Base-by-base conservation (phyloP, 352 stramenopile species). In the Globisporangium takayamanum region DNA sequence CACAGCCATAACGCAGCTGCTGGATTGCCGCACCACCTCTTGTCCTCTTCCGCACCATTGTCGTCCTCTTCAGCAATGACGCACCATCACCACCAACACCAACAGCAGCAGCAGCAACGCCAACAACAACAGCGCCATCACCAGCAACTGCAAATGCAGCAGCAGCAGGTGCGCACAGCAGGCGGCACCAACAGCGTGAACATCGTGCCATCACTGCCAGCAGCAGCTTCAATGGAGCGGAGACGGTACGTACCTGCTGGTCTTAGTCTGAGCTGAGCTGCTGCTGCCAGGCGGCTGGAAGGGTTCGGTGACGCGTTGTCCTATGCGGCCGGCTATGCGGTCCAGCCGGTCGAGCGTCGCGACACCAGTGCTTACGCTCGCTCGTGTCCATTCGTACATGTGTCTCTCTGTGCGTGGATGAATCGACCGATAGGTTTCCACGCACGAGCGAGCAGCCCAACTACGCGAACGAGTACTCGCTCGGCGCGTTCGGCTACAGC, bases 401-500 rank as follows among this genome's bases (percentile, higher is more conserved):
- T 57, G 12, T 14, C 7, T 25, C 51, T 45, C 3, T 3, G 1
- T 33, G 28, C 5, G 2, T 33, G 28, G 28, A 5, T 33, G 28
- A 33, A 33, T 33, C 28, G 28, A 33, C 2, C 28, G 28, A 33
- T 22, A 64, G 58, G 14, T 64, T 64, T 44, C 26, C 51, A 12
- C 44, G 58, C 2, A 3, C 28, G 25, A 57, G 8, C 28, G 59
- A 36, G 33, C 53, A 59, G 36, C 59, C 59, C 33, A 64, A 64
- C 53, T 64, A 51, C 26, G 59, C 59, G 45, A 64, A 64, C 52
- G 59, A 64, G 59, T 64, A 64, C 37, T 49, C 59, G 52, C 33
- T 59, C 20, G 51, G 59, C 25, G 37, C 36, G n/a, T 62, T 62
- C 42, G 52, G 41, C 28, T 57, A 53, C 25, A 45, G 45, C 0